Conservation (phyloP, 805 yeast genomes). For the Starmerella khaoyaiensis region DNA sequence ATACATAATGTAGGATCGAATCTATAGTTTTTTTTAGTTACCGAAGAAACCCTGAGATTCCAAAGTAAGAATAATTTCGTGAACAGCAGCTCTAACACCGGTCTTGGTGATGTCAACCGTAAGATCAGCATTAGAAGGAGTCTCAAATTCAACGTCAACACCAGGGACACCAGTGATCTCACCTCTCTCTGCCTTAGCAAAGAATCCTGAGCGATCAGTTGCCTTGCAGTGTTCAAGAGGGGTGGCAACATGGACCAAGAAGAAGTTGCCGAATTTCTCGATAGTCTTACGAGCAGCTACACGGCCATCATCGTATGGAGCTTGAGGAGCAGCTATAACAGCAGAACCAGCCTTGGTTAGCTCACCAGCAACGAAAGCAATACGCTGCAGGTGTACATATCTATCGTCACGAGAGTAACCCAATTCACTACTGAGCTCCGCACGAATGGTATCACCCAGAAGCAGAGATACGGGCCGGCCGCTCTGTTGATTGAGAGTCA, state of each 20-base stretch:
- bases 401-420: constrained; percentile 32
- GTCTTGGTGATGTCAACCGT: constrained; percentile 41
- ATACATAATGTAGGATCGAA: no score
- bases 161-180: constrained; percentile 39
- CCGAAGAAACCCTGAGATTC: constrained; percentile 75
- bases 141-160: constrained; percentile 36
- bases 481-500: constrained; percentile 81
- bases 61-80: constrained; percentile 55
- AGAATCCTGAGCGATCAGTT: constrained; percentile 41
- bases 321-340: constrained; percentile 54
- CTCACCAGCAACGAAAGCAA: constrained; percentile 58
- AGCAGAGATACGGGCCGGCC: constrained; percentile 64
- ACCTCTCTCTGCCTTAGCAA: constrained; percentile 34
- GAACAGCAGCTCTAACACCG: constrained; percentile 57
- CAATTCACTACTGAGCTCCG: constrained; percentile 32
- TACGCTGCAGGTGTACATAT: constrained; percentile 33
- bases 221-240: constrained; percentile 35
- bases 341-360: constrained; percentile 85
- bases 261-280: constrained; percentile 40
- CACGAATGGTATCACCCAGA: constrained; percentile 34
- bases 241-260: constrained; percentile 40
- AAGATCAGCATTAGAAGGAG: constrained; percentile 45
- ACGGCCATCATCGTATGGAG: constrained; percentile 35
- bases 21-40: no score
- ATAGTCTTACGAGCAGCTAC: constrained; percentile 33